A percentile compares a stretch with the other conserved stretches of the same genome.
These are phyloP conservation scores for Backusella parvicylindrica DNA, from an alignment of 192 early-diverging fungal genomes.

Conservation along the genomic window DNA sequence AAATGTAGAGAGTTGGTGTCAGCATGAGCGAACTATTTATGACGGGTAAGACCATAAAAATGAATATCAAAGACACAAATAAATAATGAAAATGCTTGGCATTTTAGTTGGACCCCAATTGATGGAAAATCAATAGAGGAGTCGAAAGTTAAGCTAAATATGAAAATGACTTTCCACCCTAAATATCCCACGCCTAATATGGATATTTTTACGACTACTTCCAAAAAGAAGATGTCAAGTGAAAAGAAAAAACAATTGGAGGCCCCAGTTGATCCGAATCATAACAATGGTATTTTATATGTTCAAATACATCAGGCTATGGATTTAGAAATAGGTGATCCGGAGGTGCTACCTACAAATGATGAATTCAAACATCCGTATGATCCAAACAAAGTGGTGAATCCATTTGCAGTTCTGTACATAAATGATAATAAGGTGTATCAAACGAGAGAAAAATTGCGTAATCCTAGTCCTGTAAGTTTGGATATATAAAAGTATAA, in stretches of 20 bases:
- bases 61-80: background rate
- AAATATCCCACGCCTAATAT: constrained; percentile 23
- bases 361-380: constrained; percentile 29
- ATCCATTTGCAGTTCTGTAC: constrained; percentile 26
- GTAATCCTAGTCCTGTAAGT: constrained; percentile 29
- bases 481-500: background rate
- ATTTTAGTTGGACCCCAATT: constrained; percentile 26
- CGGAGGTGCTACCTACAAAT: constrained; percentile 9
- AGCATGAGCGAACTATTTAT: constrained; percentile 15
- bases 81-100: background rate
- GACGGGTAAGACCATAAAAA: constrained; percentile 18
- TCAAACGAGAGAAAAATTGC: constrained; percentile 17
- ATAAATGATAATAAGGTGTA: constrained; percentile 28
- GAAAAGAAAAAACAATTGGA: background rate
- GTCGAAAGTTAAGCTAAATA: constrained; percentile 18
- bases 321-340: constrained; percentile 30
- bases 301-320: constrained; percentile 21
- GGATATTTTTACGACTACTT: constrained; percentile 1
- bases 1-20: constrained; percentile 17
- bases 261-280: background rate
- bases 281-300: constrained; percentile 19
- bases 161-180: constrained; percentile 29
- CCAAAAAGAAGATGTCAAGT: background rate
- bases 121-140: constrained; percentile 17
- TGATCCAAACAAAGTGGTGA: constrained; percentile 8